A percentile compares a stretch with the other conserved stretches of the same genome.
Evolutionary conservation across 495 filamentous ascomycete genomes (phyloP).

Genomic region (Penicillium herquei): DNA sequence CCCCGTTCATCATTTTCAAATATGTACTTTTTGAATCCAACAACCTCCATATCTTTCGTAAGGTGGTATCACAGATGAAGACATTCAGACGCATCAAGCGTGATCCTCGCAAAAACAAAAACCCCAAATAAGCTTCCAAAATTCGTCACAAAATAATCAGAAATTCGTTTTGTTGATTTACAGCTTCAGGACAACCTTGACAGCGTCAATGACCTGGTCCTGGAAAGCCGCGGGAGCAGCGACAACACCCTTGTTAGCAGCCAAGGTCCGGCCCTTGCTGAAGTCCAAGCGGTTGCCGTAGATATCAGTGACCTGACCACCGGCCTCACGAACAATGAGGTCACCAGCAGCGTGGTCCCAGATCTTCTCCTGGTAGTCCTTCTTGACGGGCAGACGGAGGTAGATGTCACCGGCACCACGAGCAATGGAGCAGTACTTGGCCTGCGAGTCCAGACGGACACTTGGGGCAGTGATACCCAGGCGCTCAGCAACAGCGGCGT

Average conservation of each 20-base stretch:
- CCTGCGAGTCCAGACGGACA: slow-evolving; percentile 94
- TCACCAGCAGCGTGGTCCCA: slow-evolving; percentile 99
- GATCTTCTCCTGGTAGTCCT: slow-evolving; percentile 96
- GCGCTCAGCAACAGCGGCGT: slow-evolving; percentile 76
- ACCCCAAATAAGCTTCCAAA: background rate
- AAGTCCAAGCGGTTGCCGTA: slow-evolving; percentile 81
- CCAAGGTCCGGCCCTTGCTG: slow-evolving; percentile 78
- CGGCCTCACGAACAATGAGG: slow-evolving; percentile 89
- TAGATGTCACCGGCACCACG: slow-evolving; percentile 94
- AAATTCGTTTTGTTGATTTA: slow-evolving; percentile 28
- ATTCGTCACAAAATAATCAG: background rate
- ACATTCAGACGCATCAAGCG: slow-evolving; percentile 35
- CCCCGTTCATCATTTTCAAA: slow-evolving; percentile 13
- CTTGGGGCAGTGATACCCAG: slow-evolving; percentile 82
- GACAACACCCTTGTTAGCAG: slow-evolving; percentile 87
- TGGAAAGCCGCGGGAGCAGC: slow-evolving; percentile 78
- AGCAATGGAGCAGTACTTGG: slow-evolving; percentile 96
- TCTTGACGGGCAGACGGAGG: slow-evolving; percentile 76
- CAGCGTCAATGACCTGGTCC: slow-evolving; percentile 71
- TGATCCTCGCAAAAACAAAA: slow-evolving; percentile 20
- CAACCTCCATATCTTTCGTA: slow-evolving; percentile 4
- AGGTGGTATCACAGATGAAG: slow-evolving; percentile 30
- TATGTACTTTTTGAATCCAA: slow-evolving; percentile 35
- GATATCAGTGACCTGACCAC: slow-evolving; percentile 86
- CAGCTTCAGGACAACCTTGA: slow-evolving; percentile 71